Evolutionary conservation across 768 basidiomycete species (phyloP).

Genomic region (Lactarius evosmus): DNA sequence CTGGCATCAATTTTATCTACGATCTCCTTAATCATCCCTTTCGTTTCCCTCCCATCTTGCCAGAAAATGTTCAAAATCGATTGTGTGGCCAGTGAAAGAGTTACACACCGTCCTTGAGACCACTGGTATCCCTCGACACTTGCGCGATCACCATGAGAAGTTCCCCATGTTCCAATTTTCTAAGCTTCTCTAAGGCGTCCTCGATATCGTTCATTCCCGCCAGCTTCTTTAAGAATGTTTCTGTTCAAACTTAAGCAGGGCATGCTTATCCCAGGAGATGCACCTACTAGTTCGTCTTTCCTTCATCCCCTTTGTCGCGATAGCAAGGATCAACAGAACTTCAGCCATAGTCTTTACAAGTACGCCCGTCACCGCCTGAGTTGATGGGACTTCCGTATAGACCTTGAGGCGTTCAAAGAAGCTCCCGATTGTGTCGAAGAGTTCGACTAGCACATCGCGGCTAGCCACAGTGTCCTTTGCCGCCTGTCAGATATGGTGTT

Average conservation of each 20-base stretch:
- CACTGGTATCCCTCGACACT: not conserved
- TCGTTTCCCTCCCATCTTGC: not conserved
- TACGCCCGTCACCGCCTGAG: not conserved
- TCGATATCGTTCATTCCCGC: not conserved
- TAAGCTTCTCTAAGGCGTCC: not conserved
- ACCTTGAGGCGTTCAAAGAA: not conserved
- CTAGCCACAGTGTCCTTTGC: not conserved
- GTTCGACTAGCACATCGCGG: not conserved
- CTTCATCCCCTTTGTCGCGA: not conserved
- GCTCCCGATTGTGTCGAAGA: not conserved
- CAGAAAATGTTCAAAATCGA: not conserved
- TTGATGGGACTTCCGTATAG: not conserved
- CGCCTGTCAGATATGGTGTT: not conserved
- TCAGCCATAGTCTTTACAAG: not conserved
- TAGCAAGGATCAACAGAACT: not conserved
- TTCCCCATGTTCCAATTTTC: not conserved
- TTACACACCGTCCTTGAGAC: not conserved
- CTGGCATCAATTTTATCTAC: not conserved
- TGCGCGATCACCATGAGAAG: not conserved
- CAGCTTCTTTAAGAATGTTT: not conserved
- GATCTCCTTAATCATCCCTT: not conserved
- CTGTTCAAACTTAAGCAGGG: not conserved
- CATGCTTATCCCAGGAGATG: not conserved
- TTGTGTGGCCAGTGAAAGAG: not conserved
- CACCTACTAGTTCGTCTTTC: not conserved